Conservation (phyloP, 148 eudicot genomes). For the Rhododendron williamsianum region DNA sequence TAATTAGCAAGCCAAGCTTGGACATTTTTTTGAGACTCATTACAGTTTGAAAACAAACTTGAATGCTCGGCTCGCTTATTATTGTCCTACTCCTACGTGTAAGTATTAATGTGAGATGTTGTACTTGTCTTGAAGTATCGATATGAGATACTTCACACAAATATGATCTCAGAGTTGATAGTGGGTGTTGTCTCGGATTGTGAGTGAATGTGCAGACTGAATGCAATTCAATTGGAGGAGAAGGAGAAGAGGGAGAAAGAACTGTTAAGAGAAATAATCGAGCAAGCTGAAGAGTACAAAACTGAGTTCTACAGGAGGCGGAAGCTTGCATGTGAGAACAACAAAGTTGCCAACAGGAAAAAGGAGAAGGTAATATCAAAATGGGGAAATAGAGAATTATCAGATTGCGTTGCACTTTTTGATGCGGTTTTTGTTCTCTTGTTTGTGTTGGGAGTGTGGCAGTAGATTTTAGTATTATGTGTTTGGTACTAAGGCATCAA, state of each 20-base stretch:
- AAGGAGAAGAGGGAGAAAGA: conserved; percentile 70
- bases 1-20: background rate
- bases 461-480: background rate
- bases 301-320: conserved; percentile 52
- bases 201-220: conserved; percentile 28
- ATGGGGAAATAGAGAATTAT: background rate
- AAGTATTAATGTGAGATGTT: background rate
- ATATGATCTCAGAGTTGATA: background rate
- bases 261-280: conserved; percentile 49
- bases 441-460: background rate
- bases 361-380: conserved; percentile 52
- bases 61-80: background rate
- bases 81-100: background rate
- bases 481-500: background rate
- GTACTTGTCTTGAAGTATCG: background rate
- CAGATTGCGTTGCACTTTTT: background rate
- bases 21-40: background rate
- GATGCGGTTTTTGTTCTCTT: background rate
- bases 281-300: conserved; percentile 63
- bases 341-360: conserved; percentile 53
- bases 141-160: background rate
- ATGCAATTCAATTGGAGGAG: conserved; percentile 62
- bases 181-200: background rate
- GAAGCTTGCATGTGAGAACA: conserved; percentile 48
- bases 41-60: background rate